A percentile compares a stretch with the other conserved stretches of the same genome.
phyloP scores from a whole-genome alignment of 1,284 basidiomycete species.

The Mycosarcoma mackinlayi region DNA sequence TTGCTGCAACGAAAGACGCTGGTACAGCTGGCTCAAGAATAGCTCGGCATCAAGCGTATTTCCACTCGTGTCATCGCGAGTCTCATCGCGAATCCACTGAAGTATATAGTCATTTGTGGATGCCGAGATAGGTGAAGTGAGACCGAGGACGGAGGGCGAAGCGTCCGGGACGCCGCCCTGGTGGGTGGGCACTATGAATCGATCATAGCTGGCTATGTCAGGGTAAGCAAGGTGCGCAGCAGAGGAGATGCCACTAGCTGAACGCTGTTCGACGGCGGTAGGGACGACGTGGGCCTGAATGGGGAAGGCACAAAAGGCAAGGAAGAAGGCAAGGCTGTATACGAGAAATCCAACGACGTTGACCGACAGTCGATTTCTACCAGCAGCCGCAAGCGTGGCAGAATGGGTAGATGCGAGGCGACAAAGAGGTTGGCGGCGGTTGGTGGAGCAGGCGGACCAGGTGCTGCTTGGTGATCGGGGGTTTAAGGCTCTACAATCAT shows the following conservation, averaged over 20 bases:
- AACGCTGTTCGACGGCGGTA: slow-evolving; percentile 5
- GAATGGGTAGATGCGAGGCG: background rate
- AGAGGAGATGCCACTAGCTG: slow-evolving; percentile 1
- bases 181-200: slow-evolving; percentile 21
- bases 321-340: slow-evolving; percentile 14
- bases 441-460: slow-evolving; percentile 42
- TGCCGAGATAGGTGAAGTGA: background rate
- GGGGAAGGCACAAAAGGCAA: slow-evolving; percentile 10
- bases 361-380: slow-evolving; percentile 6
- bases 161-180: slow-evolving; percentile 17
- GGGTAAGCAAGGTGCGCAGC: slow-evolving; percentile 2
- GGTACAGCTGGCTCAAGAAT: slow-evolving; percentile 40
- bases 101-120: slow-evolving; percentile 13
- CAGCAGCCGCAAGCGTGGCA: background rate
- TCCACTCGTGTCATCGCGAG: background rate
- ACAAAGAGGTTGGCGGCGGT: slow-evolving; percentile 17
- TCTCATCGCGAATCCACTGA: slow-evolving; percentile 27
- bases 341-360: slow-evolving; percentile 10
- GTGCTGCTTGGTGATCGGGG: slow-evolving; percentile 27
- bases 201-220: slow-evolving; percentile 41
- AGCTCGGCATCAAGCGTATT: slow-evolving; percentile 7
- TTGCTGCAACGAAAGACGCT: slow-evolving; percentile 25
- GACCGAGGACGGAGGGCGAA: slow-evolving; percentile 11
- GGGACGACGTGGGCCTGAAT: slow-evolving; percentile 34
- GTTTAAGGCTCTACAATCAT: slow-evolving; percentile 53